phyloP scores from a whole-genome alignment of 768 basidiomycete genomes.

The Leucogyrophana mollusca region DNA sequence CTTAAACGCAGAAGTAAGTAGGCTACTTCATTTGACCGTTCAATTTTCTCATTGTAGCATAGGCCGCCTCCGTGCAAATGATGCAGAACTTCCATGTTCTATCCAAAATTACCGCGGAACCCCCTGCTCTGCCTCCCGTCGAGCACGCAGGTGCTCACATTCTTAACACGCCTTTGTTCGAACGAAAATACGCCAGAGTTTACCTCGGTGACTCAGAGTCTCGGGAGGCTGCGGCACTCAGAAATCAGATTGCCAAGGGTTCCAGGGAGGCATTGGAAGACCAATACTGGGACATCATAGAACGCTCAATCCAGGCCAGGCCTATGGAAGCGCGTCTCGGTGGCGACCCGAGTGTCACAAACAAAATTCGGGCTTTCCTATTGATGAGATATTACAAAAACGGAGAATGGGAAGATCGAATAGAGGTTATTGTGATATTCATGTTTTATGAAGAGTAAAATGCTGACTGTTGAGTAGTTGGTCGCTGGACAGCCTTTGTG shows the following conservation, averaged over 20 bases:
- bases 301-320: conserved; percentile 76
- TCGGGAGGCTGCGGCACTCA: conserved; percentile 61
- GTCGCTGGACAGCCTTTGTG: conserved; percentile 87
- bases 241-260: conserved; percentile 75
- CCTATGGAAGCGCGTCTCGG: conserved; percentile 86
- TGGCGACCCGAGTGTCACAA: conserved; percentile 85
- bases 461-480: conserved; percentile 43
- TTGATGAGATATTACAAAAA: conserved; percentile 77
- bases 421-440: conserved; percentile 62
- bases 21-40: conserved; percentile 5
- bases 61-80: conserved; percentile 58
- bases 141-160: conserved; percentile 83
- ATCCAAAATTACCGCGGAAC: conserved; percentile 74
- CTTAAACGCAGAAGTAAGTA: conserved; percentile 56
- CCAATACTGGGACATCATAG: conserved; percentile 84
- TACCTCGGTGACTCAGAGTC: conserved; percentile 69
- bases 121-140: conserved; percentile 69
- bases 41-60: conserved; percentile 2
- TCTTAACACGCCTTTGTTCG: conserved; percentile 73
- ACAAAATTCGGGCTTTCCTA: conserved; percentile 88
- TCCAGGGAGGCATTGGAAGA: conserved; percentile 82
- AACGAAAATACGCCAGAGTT: conserved; percentile 78
- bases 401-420: conserved; percentile 80
- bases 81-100: conserved; percentile 73
- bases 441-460: neutral